Evolutionary conservation across 2,329 filamentous ascomycete species (phyloP), one percentile per base, ranked within the genome.

Genomic region (Scytalidium lignicola): DNA sequence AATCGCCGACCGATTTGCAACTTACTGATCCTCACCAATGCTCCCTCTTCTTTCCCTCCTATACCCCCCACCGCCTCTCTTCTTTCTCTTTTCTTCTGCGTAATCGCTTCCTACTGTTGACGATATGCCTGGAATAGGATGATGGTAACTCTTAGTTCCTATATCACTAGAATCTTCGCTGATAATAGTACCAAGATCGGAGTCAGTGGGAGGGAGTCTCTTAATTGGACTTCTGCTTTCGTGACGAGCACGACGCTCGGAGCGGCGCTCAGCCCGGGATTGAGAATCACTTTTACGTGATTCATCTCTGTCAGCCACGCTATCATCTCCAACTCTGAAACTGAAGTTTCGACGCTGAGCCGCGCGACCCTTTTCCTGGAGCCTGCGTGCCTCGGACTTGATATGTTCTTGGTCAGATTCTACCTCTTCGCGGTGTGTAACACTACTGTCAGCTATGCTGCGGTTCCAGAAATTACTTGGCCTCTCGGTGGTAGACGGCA

Each of bases 341-440:
- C 54, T 58, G 49, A 66, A 65, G 45, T 66, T 62, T 19, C 63
- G 53, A n/a, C 58, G n/a, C n/a, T n/a, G 55, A 20, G 59, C 66
- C 3, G 67, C 62, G 9, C 78, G 72, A 44, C 74, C 74, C 57
- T 78, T 75, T 47, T 80, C 76, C 47, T 76, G 73, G n/a, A 80
- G 66, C 37, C 73, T 72, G 18, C 73, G 68, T 0, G 79, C 79
- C 65, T 84, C 82, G 43, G 74, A 70, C 29, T 78, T 74, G 54
- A 80, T 69, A 17, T 74, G 73, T 58, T 83, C 78, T 23, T 71
- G 62, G 63, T 81, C 21, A 69, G 21, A 18, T 39, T 26, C 23
- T 26, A 6, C 23, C 23, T 50, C 49, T 42, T 57, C 52, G 1
- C 51, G 42, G 15, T 55, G 39, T 23, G 52, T 41, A 13, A 18